phyloP scores from a whole-genome alignment of 1,284 basidiomycete genomes.

The Trichosporon ovoides region DNA sequence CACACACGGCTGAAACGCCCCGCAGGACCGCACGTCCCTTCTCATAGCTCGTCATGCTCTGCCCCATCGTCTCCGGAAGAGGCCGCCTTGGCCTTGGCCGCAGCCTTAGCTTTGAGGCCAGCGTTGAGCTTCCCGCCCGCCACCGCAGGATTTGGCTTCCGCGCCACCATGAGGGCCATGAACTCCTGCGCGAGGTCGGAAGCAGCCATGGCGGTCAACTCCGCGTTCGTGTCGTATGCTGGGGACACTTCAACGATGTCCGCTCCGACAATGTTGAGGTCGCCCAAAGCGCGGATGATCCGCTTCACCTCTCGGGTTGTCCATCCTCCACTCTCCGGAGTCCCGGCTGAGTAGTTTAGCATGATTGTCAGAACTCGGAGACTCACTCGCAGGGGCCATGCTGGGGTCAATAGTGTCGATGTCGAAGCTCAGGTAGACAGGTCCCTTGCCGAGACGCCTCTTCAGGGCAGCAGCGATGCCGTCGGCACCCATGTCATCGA shows the following conservation, averaged over 20 bases:
- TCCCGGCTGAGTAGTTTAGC: slow-evolving; percentile 29
- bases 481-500: slow-evolving; percentile 49
- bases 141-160: slow-evolving; percentile 8
- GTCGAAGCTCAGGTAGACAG: slow-evolving; percentile 40
- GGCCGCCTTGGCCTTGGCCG: too few relatives aligned
- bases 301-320: slow-evolving; percentile 48
- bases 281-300: slow-evolving; percentile 45
- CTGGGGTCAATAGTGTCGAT: slow-evolving; percentile 46
- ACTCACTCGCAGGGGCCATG: slow-evolving; percentile 43
- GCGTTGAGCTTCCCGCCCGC: slow-evolving; percentile 17
- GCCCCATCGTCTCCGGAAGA: slow-evolving; percentile 2
- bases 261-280: slow-evolving; percentile 53
- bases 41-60: slow-evolving; percentile 14
- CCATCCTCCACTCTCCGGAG: slow-evolving; percentile 49
- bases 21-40: too few relatives aligned
- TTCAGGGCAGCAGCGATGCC: slow-evolving; percentile 47
- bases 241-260: slow-evolving; percentile 54
- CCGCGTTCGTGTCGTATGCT: slow-evolving; percentile 46
- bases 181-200: slow-evolving; percentile 45
- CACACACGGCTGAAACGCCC: too few relatives aligned
- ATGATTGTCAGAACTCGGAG: too few relatives aligned
- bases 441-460: slow-evolving; percentile 37
- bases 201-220: slow-evolving; percentile 45
- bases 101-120: slow-evolving; percentile 2
- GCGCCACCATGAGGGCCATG: slow-evolving; percentile 24